Base-by-base conservation (phyloP, 768 basidiomycete genomes). In the Leucosporidium yakuticum region DNA sequence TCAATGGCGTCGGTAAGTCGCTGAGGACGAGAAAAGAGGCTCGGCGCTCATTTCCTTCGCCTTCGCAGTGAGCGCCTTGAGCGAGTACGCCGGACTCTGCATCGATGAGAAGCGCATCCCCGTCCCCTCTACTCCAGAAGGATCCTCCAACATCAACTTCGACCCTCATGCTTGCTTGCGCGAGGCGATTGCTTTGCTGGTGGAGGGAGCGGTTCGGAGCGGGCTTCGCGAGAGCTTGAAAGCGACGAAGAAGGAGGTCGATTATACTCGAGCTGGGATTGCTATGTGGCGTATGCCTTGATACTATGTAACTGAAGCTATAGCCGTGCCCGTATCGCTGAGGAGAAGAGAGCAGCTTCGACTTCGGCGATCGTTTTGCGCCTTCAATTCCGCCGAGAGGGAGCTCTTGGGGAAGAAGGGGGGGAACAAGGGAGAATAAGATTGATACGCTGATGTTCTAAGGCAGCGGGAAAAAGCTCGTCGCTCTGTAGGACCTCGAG, bases 281-380 rank as follows among this genome's bases (percentile, higher is more conserved):
- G 86, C 83, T 3, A 84, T 87, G 82, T 87, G 85, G 85, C 78
- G 86, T 56, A 86, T 87, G 61, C 84, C 84, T 25, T 86, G 34
- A 57, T n/a, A 36, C 34, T 5, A 36, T 36, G 12, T 12, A 5
- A 6, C 34, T 36, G 34, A 36, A 36, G 12, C 6, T 36, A 12
- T 36, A 36, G 5, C 34, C 12, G 5, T 12, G 34, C 5, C 5
- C 34, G 34, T 36, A 12, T 5, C 34, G 34, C 12, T 36, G 6
- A 36, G 34, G 34, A 36, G 34, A 36, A 36, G n/a, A n/a, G n/a
- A n/a, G n/a, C n/a, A n/a, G n/a, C n/a, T n/a, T n/a, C n/a, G n/a
- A n/a, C n/a, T n/a, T n/a, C n/a, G n/a, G n/a, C n/a, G n/a, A n/a
- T n/a, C n/a, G n/a, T n/a, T n/a, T n/a, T n/a, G n/a, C n/a, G n/a